Evolutionary conservation across 768 basidiomycete genomes (phyloP), one percentile per base, ranked within the genome.

Genomic region (Agrocybe praecox): DNA sequence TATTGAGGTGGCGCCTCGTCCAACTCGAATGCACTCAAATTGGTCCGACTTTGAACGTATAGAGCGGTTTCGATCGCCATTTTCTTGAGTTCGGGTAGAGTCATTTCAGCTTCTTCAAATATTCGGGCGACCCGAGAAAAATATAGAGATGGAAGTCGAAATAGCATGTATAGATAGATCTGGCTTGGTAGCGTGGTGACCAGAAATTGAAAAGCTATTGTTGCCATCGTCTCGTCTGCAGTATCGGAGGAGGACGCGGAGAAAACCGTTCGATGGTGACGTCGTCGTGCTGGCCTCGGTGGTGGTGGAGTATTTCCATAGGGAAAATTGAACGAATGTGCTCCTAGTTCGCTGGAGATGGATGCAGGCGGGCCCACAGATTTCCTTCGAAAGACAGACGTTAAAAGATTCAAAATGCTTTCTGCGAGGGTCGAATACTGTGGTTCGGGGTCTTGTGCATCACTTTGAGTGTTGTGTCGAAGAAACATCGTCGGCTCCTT

Each of bases 111-210:
- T 36, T 85, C 83, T 55, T 83, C 80, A 51, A 88, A 88, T 22
- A 89, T 77, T 18, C 80, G 76, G 2, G 81, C 78, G 9, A 89
- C 86, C 1, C 88, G 80, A 5, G 84, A 80, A 66, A 86, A 88
- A 64, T 89, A 89, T n/a, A 88, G 66, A 8, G 80, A 77, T 1
- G 88, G 87, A 9, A 89, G 75, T n/a, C 80, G 77, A 15, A 89
- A 70, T 2, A 88, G 77, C 10, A 68, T 24, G 49, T 71, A 57
- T 3, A 71, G 65, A 50, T 74, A 74, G 0, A 69, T 50, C 45
- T 71, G 57, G 9, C 68, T 59, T 0, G 69, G 64, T 36, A 73
- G 49, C 6, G 62, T 65, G 6, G 36, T n/a, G 14, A 40, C 36
- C n/a, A 40, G n/a, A 14, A 40, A 40, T 3, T 12, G 36, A 15